Evolutionary conservation across 2,329 filamentous ascomycete genomes (phyloP), one percentile per base, ranked within the genome.

Genomic region (Phialophora macrospora): DNA sequence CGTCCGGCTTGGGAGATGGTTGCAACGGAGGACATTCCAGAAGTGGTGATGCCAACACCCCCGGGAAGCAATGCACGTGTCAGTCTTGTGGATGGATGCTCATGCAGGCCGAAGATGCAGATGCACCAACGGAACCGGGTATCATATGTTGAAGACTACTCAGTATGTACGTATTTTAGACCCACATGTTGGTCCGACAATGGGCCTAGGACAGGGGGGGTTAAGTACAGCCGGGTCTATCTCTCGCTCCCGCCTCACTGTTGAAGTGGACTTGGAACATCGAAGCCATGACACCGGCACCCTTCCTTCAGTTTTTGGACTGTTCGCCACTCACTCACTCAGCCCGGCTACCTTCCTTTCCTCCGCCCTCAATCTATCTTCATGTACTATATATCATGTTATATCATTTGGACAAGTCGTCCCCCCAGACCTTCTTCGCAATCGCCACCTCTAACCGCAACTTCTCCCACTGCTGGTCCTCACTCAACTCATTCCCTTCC

Each of bases 391-490:
- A 26, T 9, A 17, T 30, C 9, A 32, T 20, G 12, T n/a, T 9
- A 30, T 6, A 3, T 63, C 52, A 68, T 28, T 65, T 60, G 9
- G 67, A 64, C 12, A 81, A 66, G 68, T 85, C 83, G 0, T 82
- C 77, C 0, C 83, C 83, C 84, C 84, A 87, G 55, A 86, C 77
- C 74, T 83, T 74, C 78, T 84, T 85, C 2, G 84, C 84, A 73
- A 87, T 85, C 72, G 85, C 83, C 0, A 84, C 81, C 75, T 84
- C 79, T 22, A 85, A 74, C 62, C 80, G 75, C 7, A 86, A 76
- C 80, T 87, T 87, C 2, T 80, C 83, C 84, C 84, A 86, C 74
- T 86, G 83, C 78, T 86, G 79, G 65, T 85, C 83, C 74, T 85
- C 81, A 11, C 75, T 81, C 69, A 87, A 75, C 66, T 85, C 81